Evolutionary conservation across 129 eudicot species (phyloP).

Genomic region (Pseudognaphalium luteoalbum): DNA sequence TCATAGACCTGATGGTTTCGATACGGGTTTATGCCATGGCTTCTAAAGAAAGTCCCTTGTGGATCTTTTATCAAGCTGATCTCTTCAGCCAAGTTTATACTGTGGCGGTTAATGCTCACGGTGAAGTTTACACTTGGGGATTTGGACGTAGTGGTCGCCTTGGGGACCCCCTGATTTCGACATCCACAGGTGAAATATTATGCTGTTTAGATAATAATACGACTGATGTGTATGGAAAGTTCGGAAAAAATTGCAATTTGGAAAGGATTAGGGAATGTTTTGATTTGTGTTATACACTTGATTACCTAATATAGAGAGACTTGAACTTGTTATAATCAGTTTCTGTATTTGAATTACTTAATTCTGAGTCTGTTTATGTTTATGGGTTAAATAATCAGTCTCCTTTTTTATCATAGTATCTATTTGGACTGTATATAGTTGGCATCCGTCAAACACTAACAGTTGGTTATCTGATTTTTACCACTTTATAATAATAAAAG

Average conservation of each 20-base stretch:
- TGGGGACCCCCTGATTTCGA: slow-evolving; percentile 93
- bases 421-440: no score
- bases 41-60: not conserved
- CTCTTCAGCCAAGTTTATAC: slow-evolving; percentile 92
- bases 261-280: not conserved
- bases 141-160: slow-evolving; percentile 98
- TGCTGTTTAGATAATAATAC: not conserved
- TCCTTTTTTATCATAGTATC: no score
- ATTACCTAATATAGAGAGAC: not conserved
- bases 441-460: no score
- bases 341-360: no score
- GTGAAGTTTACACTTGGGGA: slow-evolving; percentile 98
- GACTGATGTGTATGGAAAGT: no score
- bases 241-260: not conserved
- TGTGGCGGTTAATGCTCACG: slow-evolving; percentile 72
- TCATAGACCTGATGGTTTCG: no score
- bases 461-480: no score
- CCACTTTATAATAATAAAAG: no score
- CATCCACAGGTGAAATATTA: slow-evolving; percentile 71
- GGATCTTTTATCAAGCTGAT: slow-evolving; percentile 64
- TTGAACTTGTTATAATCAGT: not conserved
- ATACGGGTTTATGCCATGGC: no score
- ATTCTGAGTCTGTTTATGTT: no score
- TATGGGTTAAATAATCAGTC: no score
- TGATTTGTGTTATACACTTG: not conserved